Conservation (phyloP, 805 yeast species). For the Lipomyces yamanashiensis region DNA sequence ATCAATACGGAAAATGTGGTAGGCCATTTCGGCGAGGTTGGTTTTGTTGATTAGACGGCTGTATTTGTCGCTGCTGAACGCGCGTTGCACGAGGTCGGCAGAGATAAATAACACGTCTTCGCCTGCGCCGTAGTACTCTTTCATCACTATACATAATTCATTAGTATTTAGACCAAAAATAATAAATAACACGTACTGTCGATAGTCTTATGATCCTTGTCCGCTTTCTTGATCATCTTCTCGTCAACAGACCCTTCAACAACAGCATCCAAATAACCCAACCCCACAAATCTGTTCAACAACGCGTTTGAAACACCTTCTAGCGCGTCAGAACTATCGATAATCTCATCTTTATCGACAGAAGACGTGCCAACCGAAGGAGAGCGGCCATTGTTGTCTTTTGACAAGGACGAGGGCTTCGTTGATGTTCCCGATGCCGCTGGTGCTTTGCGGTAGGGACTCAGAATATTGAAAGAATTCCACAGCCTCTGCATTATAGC, state of each 20-base stretch:
- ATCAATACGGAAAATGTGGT: not conserved
- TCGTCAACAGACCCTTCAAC: not conserved
- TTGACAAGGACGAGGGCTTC: too few species aligned
- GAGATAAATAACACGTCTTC: slow-evolving; percentile 6
- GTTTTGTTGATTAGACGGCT: slow-evolving; percentile 3
- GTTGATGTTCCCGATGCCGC: too few species aligned
- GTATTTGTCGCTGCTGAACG: slow-evolving; percentile 4
- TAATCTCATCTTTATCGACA: not conserved
- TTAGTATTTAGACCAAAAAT: not conserved
- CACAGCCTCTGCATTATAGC: too few species aligned
- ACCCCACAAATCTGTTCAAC: not conserved
- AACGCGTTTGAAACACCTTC: not conserved
- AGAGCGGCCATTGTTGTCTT: too few species aligned
- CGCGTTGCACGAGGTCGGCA: slow-evolving; percentile 4
- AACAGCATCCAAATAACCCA: not conserved
- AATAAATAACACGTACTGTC: not conserved
- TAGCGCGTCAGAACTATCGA: not conserved
- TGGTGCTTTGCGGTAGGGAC: too few species aligned
- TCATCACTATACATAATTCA: not conserved
- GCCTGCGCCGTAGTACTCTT: slow-evolving; percentile 3
- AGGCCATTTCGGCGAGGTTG: slow-evolving; percentile 17
- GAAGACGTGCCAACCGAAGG: not conserved
- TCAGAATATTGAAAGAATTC: too few species aligned
- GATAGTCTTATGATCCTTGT: slow-evolving; percentile 1
- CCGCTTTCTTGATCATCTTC: not conserved